Percentiles rank a stretch among this genome's conserved stretches.
Conservation (phyloP, 2,329 filamentous ascomycete genomes). For the Dendryphion nanum region DNA sequence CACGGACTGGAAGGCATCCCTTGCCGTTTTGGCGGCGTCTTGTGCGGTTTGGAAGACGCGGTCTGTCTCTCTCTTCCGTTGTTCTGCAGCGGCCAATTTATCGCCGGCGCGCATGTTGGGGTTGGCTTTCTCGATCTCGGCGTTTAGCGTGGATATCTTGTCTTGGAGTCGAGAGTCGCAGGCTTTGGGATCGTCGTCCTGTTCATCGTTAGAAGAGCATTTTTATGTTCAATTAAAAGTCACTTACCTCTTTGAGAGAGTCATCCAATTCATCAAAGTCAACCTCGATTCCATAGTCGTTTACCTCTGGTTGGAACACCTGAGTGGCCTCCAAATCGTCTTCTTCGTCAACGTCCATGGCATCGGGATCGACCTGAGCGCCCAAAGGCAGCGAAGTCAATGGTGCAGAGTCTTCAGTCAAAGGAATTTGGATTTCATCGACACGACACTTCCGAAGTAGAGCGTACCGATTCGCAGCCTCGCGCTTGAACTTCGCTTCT, state of each 20-base stretch:
- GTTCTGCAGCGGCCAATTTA: constrained; percentile 80
- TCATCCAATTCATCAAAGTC: constrained; percentile 81
- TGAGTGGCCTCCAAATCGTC: constrained; percentile 56
- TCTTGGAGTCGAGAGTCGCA: constrained; percentile 76
- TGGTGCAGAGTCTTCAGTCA: constrained; percentile 65
- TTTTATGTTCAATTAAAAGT: not conserved
- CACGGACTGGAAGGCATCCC: constrained; percentile 78
- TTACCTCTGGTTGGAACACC: constrained; percentile 58
- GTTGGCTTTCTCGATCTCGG: constrained; percentile 88
- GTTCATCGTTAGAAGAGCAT: constrained; percentile 6
- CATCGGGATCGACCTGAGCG: constrained; percentile 69
- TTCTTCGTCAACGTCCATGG: constrained; percentile 89
- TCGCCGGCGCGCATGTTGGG: constrained; percentile 97
- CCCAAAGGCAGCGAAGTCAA: constrained; percentile 82
- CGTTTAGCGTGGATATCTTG: constrained; percentile 69
- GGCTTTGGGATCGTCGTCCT: constrained; percentile 69
- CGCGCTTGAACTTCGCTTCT: constrained; percentile 85
- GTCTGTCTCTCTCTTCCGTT: constrained; percentile 78
- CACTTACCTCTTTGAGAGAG: constrained; percentile 56
- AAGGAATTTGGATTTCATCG: constrained; percentile 85
- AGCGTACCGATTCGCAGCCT: constrained; percentile 78
- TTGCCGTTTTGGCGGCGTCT: constrained; percentile 68
- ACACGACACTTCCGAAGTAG: constrained; percentile 86
- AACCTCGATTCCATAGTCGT: constrained; percentile 89
- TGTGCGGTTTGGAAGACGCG: constrained; percentile 87